Conservation (phyloP, 2,329 filamentous ascomycete species). For the Calonectria honghensis region DNA sequence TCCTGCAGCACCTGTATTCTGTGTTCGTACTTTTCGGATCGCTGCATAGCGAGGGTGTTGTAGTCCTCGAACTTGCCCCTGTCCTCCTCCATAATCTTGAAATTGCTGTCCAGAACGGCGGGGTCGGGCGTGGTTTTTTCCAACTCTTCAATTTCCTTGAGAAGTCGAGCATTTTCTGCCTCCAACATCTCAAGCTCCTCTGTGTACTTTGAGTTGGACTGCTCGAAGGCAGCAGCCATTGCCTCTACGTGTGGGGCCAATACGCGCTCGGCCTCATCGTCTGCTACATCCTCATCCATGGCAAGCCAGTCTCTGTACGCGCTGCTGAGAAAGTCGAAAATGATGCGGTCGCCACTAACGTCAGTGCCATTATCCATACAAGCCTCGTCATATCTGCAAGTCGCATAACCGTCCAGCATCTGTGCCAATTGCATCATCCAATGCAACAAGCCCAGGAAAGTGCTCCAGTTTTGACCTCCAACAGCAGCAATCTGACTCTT, state of each 20-base stretch:
- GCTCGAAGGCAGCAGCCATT: slow-evolving; percentile 93
- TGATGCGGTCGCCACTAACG: slow-evolving; percentile 91
- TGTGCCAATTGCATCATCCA: slow-evolving; percentile 99
- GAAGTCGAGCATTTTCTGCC: slow-evolving; percentile 86
- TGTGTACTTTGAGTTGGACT: slow-evolving; percentile 87
- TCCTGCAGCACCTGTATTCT: slow-evolving; percentile 89
- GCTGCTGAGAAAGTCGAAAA: slow-evolving; percentile 92
- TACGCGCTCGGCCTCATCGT: slow-evolving; percentile 87
- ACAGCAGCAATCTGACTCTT: slow-evolving; percentile 97
- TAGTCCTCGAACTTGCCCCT: slow-evolving; percentile 97
- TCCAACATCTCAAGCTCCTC: slow-evolving; percentile 91
- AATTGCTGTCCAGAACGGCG: slow-evolving; percentile 89
- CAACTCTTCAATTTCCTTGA: slow-evolving; percentile 91
- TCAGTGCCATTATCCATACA: slow-evolving; percentile 92
- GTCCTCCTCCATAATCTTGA: slow-evolving; percentile 95
- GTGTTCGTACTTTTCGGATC: slow-evolving; percentile 91
- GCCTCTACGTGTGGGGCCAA: slow-evolving; percentile 88
- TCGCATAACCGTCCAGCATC: slow-evolving; percentile 90
- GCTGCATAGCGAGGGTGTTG: slow-evolving; percentile 87
- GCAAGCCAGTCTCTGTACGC: slow-evolving; percentile 96
- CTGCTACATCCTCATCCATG: slow-evolving; percentile 91
- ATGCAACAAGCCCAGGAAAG: slow-evolving; percentile 93
- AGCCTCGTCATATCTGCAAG: slow-evolving; percentile 90
- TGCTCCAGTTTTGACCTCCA: slow-evolving; percentile 97
- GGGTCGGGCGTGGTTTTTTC: slow-evolving; percentile 91